A percentile compares a stretch with the other conserved stretches of the same genome.
These are phyloP conservation scores for Polymyxa betae DNA, from an alignment of 208 protist species.

Conservation along the genomic window DNA sequence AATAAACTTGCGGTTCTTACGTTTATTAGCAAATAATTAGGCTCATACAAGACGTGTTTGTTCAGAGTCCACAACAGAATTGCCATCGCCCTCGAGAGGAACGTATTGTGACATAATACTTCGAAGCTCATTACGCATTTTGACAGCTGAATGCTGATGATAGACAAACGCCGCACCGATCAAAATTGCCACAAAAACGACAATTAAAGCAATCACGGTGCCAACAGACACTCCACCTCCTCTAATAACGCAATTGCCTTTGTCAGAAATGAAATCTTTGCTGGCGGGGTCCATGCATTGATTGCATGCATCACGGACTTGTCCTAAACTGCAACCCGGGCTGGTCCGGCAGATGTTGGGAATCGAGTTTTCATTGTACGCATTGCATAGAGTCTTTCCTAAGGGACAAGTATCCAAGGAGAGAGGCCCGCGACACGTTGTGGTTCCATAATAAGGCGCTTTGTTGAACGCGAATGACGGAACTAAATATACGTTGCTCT, in stretches of 20 bases:
- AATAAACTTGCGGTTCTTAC: too few relatives aligned
- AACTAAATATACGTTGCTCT: not conserved
- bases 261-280: not conserved
- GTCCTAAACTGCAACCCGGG: not conserved
- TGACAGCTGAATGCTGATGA: constrained; percentile 24
- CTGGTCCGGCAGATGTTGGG: not conserved
- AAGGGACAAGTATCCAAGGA: not conserved
- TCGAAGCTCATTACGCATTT: constrained; percentile 46
- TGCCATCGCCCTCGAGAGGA: constrained; percentile 37
- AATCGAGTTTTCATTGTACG: not conserved
- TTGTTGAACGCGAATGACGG: constrained; percentile 36
- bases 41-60: too few relatives aligned
- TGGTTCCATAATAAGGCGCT: not conserved
- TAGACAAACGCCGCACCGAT: constrained; percentile 24
- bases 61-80: too few relatives aligned
- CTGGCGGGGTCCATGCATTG: not conserved
- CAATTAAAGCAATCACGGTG: not conserved
- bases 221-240: constrained; percentile 31
- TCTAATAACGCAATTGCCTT: not conserved
- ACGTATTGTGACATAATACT: constrained; percentile 47
- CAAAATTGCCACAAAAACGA: not conserved
- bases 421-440: not conserved
- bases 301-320: constrained; percentile 1
- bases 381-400: not conserved
- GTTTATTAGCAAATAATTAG: too few relatives aligned